Evolutionary conservation across 2,329 filamentous ascomycete species (phyloP).

Genomic region (Amesomyces nigricolor): DNA sequence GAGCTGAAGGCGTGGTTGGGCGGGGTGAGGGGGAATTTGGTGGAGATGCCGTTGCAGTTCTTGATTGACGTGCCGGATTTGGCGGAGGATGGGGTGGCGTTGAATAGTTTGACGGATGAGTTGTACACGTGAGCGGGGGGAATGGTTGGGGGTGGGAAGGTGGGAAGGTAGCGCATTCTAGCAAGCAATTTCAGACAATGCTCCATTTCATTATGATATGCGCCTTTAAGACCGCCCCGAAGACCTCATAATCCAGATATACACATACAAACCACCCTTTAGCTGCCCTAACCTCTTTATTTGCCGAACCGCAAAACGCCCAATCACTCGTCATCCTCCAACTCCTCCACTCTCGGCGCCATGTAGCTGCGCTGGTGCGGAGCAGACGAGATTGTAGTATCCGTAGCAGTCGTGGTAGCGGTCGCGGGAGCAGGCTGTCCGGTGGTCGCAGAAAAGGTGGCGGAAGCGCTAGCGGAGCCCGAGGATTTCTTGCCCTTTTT

Average conservation of each 20-base stretch:
- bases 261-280: not conserved
- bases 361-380: conserved; percentile 42
- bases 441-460: conserved; percentile 47
- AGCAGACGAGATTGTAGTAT: conserved; percentile 47
- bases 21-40: conserved; percentile 62
- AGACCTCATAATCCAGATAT: not conserved
- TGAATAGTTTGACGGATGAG: conserved; percentile 67
- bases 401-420: conserved; percentile 53
- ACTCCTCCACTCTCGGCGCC: conserved; percentile 36
- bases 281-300: not conserved
- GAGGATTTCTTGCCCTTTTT: conserved; percentile 44
- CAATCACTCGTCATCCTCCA: conserved; percentile 31
- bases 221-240: not conserved
- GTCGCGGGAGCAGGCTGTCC: conserved; percentile 48
- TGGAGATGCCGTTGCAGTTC: conserved; percentile 91
- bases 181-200: no score
- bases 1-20: conserved; percentile 66
- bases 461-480: conserved; percentile 34
- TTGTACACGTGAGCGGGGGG: conserved; percentile 53
- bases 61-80: conserved; percentile 76
- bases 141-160: not conserved
- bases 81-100: conserved; percentile 69
- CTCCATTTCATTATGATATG: not conserved
- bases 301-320: conserved; percentile 1
- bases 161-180: no score